Percentiles rank a stretch among this genome's conserved stretches.
Conservation (phyloP, 805 yeast species). For the Barnettozyma sp. region DNA sequence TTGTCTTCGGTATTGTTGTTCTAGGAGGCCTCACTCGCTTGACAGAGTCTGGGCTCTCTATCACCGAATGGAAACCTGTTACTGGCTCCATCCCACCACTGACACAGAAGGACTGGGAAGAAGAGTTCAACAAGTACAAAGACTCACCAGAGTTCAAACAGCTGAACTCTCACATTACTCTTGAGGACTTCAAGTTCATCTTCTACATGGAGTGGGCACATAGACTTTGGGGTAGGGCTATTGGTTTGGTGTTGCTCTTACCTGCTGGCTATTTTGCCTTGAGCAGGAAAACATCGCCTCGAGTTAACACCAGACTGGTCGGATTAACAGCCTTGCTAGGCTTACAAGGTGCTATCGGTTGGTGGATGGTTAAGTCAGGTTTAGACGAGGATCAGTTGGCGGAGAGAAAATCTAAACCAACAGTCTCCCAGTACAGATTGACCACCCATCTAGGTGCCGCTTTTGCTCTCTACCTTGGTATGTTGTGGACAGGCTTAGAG, state of each 20-base stretch:
- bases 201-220: slow-evolving; percentile 98
- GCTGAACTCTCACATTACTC: slow-evolving; percentile 77
- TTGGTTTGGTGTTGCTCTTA: slow-evolving; percentile 73
- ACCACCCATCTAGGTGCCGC: slow-evolving; percentile 95
- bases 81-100: slow-evolving; percentile 93
- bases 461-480: slow-evolving; percentile 77
- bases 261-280: slow-evolving; percentile 83
- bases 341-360: slow-evolving; percentile 91
- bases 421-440: slow-evolving; percentile 91
- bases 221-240: slow-evolving; percentile 83
- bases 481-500: slow-evolving; percentile 85
- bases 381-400: slow-evolving; percentile 71
- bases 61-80: slow-evolving; percentile 98
- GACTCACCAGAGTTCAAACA: slow-evolving; percentile 87
- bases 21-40: slow-evolving; percentile 92
- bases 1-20: slow-evolving; percentile 94
- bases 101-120: slow-evolving; percentile 74
- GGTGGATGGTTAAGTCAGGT: slow-evolving; percentile 99
- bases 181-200: slow-evolving; percentile 92
- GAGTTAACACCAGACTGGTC: slow-evolving; percentile 59
- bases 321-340: slow-evolving; percentile 77
- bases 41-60: slow-evolving; percentile 92
- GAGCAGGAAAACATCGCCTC: slow-evolving; percentile 55
- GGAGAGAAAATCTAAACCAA: slow-evolving; percentile 87
- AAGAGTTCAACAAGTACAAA: slow-evolving; percentile 73